phyloP scores from a whole-genome alignment of 371 early-diverging fungal species.

The Mortierella sp. region DNA sequence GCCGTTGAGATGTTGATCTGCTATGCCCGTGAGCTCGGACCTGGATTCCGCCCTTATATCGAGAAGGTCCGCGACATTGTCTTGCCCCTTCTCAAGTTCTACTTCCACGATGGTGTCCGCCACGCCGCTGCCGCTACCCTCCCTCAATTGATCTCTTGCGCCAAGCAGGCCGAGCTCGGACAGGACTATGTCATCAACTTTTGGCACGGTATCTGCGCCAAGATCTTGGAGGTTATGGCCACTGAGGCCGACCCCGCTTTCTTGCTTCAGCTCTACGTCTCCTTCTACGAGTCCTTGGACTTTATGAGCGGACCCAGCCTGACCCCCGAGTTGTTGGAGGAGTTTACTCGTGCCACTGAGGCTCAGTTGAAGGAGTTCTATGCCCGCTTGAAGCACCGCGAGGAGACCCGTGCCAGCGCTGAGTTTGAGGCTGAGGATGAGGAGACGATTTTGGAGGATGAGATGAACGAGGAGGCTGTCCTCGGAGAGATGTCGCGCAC shows the following conservation, averaged over 20 bases:
- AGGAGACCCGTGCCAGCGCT: conserved; percentile 76
- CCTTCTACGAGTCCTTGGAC: conserved; percentile 82
- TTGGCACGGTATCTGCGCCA: conserved; percentile 78
- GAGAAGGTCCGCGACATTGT: conserved; percentile 84
- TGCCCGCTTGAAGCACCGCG: conserved; percentile 77
- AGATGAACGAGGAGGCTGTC: conserved; percentile 85
- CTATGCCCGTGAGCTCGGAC: conserved; percentile 93
- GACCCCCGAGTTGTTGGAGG: conserved; percentile 70
- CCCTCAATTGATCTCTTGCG: conserved; percentile 81
- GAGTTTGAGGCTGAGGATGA: conserved; percentile 93
- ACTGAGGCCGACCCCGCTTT: conserved; percentile 85
- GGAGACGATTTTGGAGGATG: conserved; percentile 82
- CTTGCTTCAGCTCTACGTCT: conserved; percentile 79
- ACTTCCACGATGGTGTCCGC: conserved; percentile 97
- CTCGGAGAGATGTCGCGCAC: conserved; percentile 83
- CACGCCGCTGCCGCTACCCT: conserved; percentile 89
- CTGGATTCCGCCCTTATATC: conserved; percentile 90
- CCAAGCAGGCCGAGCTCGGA: conserved; percentile 66
- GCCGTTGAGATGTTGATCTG: conserved; percentile 97
- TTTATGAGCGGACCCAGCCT: conserved; percentile 77
- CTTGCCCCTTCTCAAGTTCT: conserved; percentile 92
- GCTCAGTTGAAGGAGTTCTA: conserved; percentile 80
- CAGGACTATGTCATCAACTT: conserved; percentile 60
- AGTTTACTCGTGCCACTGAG: conserved; percentile 75
- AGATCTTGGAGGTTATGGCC: conserved; percentile 76